phyloP scores from a whole-genome alignment of 768 basidiomycete species.

The Amanita jacksonii region DNA sequence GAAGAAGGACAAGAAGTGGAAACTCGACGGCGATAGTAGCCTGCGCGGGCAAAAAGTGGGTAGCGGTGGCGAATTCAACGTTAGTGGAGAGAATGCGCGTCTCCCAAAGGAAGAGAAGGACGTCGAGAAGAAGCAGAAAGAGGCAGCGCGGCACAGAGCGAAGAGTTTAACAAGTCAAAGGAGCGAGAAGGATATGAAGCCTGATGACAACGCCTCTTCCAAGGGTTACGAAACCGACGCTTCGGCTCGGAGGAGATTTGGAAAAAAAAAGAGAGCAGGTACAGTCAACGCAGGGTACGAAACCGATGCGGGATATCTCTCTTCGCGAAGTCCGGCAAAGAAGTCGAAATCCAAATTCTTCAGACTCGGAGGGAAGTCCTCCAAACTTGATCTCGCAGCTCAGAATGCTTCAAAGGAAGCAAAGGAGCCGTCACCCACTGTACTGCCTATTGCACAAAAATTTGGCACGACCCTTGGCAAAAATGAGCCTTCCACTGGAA shows the following conservation, averaged over 20 bases:
- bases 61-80: conserved; percentile 15
- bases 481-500: conserved; percentile 1
- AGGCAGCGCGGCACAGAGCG: conserved; percentile 26
- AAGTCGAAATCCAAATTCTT: conserved; percentile 37
- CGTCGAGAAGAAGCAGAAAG: conserved; percentile 1
- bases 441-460: conserved; percentile 38
- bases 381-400: conserved; percentile 24
- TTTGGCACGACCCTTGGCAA: conserved; percentile 31
- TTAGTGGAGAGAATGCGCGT: conserved; percentile 18
- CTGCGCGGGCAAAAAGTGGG: conserved; percentile 20
- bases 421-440: conserved; percentile 18
- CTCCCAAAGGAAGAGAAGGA: conserved; percentile 14
- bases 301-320: conserved; percentile 27
- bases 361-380: conserved; percentile 29
- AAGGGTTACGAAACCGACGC: conserved; percentile 23
- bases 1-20: conserved; percentile 6
- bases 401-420: conserved; percentile 4
- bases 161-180: conserved; percentile 21
- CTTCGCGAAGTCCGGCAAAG: conserved; percentile 16
- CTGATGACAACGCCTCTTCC: conserved; percentile 12
- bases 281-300: conserved; percentile 26
- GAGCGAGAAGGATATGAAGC: conserved; percentile 13
- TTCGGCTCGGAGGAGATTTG: conserved; percentile 12
- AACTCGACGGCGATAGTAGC: conserved; percentile 5
- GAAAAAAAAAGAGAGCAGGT: conserved; percentile 20